Evolutionary conservation across 2,329 filamentous ascomycete species (phyloP).

Genomic region (Balansia obtecta): DNA sequence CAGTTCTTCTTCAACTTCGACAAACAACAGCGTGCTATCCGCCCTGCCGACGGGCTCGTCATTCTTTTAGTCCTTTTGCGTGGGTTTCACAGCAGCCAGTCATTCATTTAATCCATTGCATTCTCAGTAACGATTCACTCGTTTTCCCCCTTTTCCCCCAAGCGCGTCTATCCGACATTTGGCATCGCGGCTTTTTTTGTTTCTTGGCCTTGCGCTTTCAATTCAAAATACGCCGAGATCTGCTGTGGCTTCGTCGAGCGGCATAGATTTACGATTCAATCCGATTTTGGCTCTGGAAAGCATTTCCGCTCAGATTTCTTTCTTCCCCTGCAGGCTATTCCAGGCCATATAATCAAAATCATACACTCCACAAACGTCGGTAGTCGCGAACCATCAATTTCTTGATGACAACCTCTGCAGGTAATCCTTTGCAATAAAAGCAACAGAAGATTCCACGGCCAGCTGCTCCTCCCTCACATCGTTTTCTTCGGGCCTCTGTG

Average conservation of each 20-base stretch:
- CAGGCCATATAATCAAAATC: neutral
- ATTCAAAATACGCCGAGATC: neutral
- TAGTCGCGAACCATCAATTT: neutral
- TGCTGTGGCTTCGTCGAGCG: neutral
- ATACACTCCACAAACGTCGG: neutral
- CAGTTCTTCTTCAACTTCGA: slow-evolving; percentile 20
- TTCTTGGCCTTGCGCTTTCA: neutral
- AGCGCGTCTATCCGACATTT: neutral
- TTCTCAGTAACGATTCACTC: slow-evolving; percentile 1
- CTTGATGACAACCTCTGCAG: slow-evolving; percentile 13
- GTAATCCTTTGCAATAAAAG: slow-evolving; percentile 5
- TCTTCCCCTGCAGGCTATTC: neutral
- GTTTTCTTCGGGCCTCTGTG: slow-evolving; percentile 1
- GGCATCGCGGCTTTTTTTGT: neutral
- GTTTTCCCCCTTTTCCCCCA: neutral
- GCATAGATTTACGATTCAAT: neutral
- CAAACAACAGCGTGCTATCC: slow-evolving; percentile 20
- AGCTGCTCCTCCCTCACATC: neutral
- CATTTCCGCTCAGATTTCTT: no score
- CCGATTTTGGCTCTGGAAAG: neutral
- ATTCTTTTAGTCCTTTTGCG: slow-evolving; percentile 32
- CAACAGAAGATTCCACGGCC: neutral
- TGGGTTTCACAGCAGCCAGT: slow-evolving; percentile 14
- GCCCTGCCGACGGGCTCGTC: slow-evolving; percentile 46
- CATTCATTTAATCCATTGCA: slow-evolving; percentile 24